phyloP scores from a whole-genome alignment of 352 stramenopile genomes.

The Phytophthora palmivora region DNA sequence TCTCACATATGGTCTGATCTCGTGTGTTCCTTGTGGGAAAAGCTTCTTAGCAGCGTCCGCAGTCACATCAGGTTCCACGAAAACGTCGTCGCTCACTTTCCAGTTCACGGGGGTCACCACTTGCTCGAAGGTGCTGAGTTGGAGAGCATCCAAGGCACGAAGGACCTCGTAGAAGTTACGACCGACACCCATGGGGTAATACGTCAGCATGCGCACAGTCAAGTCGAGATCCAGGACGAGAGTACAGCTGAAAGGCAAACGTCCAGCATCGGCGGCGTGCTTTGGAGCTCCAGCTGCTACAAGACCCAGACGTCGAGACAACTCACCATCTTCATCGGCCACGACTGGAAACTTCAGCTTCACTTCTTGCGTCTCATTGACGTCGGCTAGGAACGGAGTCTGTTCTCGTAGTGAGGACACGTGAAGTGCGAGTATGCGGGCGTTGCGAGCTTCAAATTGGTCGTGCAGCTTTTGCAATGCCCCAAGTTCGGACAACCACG shows the following conservation, averaged over 20 bases:
- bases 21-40: conserved; percentile 83
- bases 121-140: conserved; percentile 78
- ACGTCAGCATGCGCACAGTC: conserved; percentile 65
- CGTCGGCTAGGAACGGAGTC: conserved; percentile 65
- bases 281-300: conserved; percentile 50
- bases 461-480: conserved; percentile 84
- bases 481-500: conserved; percentile 82
- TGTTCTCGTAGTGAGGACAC: conserved; percentile 43
- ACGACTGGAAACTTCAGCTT: conserved; percentile 79
- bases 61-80: conserved; percentile 75
- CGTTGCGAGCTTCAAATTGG: conserved; percentile 80
- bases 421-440: conserved; percentile 57
- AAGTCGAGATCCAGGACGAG: conserved; percentile 80
- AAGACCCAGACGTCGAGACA: conserved; percentile 68
- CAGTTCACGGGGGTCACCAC: conserved; percentile 86
- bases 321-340: conserved; percentile 67
- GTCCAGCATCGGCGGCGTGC: conserved; percentile 56
- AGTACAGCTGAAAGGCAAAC: conserved; percentile 69
- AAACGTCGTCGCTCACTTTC: conserved; percentile 89
- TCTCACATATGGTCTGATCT: conserved; percentile 83
- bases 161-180: conserved; percentile 88
- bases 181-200: conserved; percentile 74
- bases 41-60: conserved; percentile 76
- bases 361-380: conserved; percentile 85
- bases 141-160: conserved; percentile 69